Base-by-base conservation (phyloP, 768 basidiomycete species). In the Guyanaporus albipodus region DNA sequence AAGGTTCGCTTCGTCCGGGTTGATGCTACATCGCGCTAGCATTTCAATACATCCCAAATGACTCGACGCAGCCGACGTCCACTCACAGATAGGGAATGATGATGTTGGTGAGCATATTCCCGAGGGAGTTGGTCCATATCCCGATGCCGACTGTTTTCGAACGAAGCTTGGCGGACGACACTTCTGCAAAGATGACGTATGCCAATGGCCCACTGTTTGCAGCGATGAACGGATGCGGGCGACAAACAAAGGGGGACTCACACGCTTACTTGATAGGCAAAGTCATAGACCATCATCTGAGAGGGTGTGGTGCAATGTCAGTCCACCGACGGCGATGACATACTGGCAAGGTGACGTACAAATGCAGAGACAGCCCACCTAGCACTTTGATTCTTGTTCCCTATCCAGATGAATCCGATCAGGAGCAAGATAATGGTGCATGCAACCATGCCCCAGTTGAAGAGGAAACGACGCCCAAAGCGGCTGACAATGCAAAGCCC, bases 231-330 rank as follows among this genome's bases (percentile, higher is more conserved):
- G n/a, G n/a, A n/a, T n/a, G n/a, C n/a, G n/a, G 4, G 12, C 3
- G 3, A 9, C 42, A 8, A 49, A 21, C 21, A 5, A 2, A 23
- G n/a, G n/a, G n/a, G 15, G 18, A 35, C 63, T 44, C 14, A 65
- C 63, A 63, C 60, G 48, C 49, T 46, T 17, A 26, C 33, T 49
- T 65, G 60, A 40, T 56, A 65, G 15, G 60, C 53, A 46, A 63
- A 65, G 44, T 63, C 63, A 42, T 63, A 65, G 35, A 65, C 48
- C 37, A 63, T 58, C 47, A 58, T 63, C 63, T 63, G 2, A 15
- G 18, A 35, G 3, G 14, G 19, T 19, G 19, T n/a, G n/a, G n/a
- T n/a, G n/a, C n/a, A n/a, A n/a, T n/a, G n/a, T 51, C 14, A 48
- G 35, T 6, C 17, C 8, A 27, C 24, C n/a, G 0, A 35, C 4